Conservation (phyloP, 148 eudicot genomes). For the Beta vulgaris region DNA sequence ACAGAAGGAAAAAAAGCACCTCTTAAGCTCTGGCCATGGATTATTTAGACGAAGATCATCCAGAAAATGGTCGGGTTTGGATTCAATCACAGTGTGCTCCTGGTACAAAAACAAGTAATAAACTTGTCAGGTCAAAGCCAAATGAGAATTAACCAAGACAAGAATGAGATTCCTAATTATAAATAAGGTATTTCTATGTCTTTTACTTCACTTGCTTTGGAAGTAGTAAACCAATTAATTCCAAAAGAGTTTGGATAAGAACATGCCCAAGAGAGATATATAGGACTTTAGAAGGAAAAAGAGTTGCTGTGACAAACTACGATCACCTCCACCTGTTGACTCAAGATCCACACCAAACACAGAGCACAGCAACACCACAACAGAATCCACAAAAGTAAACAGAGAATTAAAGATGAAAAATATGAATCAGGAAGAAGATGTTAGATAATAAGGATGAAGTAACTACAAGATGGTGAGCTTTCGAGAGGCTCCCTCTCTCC, state of each 20-base stretch:
- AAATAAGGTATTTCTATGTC: neutral
- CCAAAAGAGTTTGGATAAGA: neutral
- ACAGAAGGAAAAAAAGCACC: slow-evolving; percentile 44
- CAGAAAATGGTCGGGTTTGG: slow-evolving; percentile 96
- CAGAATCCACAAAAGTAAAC: too few relatives aligned
- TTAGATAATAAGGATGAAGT: too few relatives aligned
- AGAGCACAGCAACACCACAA: too few relatives aligned
- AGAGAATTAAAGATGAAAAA: too few relatives aligned
- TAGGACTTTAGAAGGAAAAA: neutral
- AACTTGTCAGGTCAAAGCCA: slow-evolving; percentile 9
- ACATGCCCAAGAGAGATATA: neutral
- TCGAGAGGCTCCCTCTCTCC: too few relatives aligned
- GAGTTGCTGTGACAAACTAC: neutral
- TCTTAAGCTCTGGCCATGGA: slow-evolving; percentile 89
- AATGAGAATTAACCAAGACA: neutral
- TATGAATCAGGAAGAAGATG: too few relatives aligned
- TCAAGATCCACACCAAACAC: too few relatives aligned
- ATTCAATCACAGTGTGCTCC: slow-evolving; percentile 94
- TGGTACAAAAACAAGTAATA: slow-evolving; percentile 25
- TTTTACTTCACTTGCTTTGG: neutral
- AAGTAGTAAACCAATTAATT: neutral
- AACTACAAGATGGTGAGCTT: too few relatives aligned
- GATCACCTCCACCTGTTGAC: too few relatives aligned
- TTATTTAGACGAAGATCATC: slow-evolving; percentile 93
- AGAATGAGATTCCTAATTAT: neutral